phyloP scores from a whole-genome alignment of 148 eudicot genomes.

The Agrostemma githago region DNA sequence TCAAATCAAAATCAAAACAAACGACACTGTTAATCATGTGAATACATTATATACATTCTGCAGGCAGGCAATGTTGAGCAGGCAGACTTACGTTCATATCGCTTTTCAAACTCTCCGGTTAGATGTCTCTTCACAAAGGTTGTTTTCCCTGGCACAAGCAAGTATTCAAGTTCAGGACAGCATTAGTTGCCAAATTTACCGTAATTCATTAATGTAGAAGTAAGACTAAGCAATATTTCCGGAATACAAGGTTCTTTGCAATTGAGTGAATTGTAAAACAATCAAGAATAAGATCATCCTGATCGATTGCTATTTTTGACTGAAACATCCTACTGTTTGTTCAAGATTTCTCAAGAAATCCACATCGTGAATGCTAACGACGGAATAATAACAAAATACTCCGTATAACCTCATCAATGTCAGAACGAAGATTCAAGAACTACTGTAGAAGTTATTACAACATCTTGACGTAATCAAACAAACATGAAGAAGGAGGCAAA shows the following conservation, averaged over 20 bases:
- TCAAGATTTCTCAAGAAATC: too few species aligned
- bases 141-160: constrained; percentile 24
- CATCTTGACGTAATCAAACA: too few species aligned
- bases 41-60: not conserved
- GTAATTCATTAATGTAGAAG: not conserved
- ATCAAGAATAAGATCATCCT: too few species aligned
- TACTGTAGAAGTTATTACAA: too few species aligned
- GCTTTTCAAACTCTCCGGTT: constrained; percentile 27
- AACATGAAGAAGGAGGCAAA: too few species aligned
- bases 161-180: not conserved
- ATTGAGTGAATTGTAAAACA: not conserved
- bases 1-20: not conserved
- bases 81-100: constrained; percentile 24
- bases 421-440: too few species aligned
- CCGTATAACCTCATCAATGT: too few species aligned
- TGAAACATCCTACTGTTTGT: too few species aligned
- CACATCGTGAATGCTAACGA: too few species aligned
- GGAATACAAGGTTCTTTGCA: not conserved
- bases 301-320: too few species aligned
- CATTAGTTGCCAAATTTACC: too few species aligned
- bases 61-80: not conserved
- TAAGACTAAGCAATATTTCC: not conserved
- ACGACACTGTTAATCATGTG: not conserved
- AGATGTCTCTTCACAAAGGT: constrained; percentile 25
- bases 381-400: too few species aligned